phyloP scores from a whole-genome alignment of 2,329 filamentous ascomycete genomes.

The Colletotrichum sp. region DNA sequence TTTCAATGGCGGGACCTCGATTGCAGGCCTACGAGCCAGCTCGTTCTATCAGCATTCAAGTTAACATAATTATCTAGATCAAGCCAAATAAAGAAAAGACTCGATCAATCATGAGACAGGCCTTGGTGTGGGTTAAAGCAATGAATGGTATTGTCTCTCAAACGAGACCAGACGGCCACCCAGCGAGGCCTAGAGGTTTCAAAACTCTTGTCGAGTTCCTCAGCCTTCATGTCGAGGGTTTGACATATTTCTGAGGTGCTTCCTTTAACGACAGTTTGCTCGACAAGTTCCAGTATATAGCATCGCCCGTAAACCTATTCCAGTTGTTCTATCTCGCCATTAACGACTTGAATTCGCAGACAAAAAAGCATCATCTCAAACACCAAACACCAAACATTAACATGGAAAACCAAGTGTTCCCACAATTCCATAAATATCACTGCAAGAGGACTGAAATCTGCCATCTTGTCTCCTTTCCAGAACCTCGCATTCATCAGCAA shows the following conservation, averaged over 20 bases:
- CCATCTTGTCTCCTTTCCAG: not conserved
- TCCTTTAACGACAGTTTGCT: not conserved
- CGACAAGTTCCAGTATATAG: not conserved
- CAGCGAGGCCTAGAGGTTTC: not conserved
- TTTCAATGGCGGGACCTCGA: not conserved
- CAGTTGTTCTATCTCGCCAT: not conserved
- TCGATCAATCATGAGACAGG: not conserved
- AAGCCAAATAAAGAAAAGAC: not conserved
- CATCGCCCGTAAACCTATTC: not conserved
- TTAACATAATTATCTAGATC: not conserved
- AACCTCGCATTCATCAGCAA: not conserved
- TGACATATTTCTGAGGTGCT: not conserved
- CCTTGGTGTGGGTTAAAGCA: not conserved
- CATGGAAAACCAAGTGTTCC: not conserved
- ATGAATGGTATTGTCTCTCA: not conserved
- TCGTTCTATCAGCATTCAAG: not conserved
- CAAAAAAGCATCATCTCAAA: not conserved
- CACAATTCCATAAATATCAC: not conserved
- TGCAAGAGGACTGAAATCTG: not conserved
- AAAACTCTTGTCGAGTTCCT: not conserved
- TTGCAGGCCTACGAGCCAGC: not conserved
- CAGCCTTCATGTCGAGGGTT: not conserved
- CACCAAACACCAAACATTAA: not conserved
- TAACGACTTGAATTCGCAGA: not conserved
- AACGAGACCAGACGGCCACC: not conserved